Percentiles rank a stretch among this genome's conserved stretches.
phyloP scores from a whole-genome alignment of 129 eudicot genomes.

The Centaurea solstitialis region DNA sequence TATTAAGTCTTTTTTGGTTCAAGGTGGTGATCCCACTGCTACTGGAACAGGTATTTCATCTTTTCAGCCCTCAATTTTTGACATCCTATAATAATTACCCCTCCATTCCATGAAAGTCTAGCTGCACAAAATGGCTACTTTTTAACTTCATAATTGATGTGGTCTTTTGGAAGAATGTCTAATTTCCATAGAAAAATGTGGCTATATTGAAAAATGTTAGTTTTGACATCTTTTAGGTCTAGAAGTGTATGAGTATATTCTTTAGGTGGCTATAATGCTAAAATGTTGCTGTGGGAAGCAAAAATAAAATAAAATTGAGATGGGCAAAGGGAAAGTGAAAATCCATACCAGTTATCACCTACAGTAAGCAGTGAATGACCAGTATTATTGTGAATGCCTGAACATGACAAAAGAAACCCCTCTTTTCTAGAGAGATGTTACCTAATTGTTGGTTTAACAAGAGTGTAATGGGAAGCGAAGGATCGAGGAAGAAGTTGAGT shows the following conservation, averaged over 20 bases:
- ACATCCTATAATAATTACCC: not conserved
- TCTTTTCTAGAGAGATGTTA: not conserved
- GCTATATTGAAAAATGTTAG: not conserved
- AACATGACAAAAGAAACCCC: not conserved
- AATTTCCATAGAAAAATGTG: not conserved
- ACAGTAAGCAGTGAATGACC: not conserved
- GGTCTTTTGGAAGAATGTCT: not conserved
- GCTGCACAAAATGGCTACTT: not conserved
- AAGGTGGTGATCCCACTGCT: conserved; percentile 95
- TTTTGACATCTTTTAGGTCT: not conserved
- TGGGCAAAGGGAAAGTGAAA: not conserved
- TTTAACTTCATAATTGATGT: conserved; percentile 4
- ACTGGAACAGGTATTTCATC: conserved; percentile 67
- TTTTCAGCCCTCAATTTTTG: not conserved
- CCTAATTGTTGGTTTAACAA: conserved; percentile 6
- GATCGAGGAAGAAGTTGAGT: no score
- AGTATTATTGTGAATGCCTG: not conserved
- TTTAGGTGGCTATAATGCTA: not conserved
- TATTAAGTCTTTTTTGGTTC: conserved; percentile 79
- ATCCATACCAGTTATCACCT: not conserved
- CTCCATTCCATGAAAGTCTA: not conserved
- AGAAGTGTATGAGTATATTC: not conserved
- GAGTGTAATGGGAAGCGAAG: not conserved
- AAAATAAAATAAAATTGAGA: not conserved
- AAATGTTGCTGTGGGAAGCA: not conserved